Evolutionary conservation across 306 rosid species (phyloP).

Genomic region (Pachyrhizus erosus): DNA sequence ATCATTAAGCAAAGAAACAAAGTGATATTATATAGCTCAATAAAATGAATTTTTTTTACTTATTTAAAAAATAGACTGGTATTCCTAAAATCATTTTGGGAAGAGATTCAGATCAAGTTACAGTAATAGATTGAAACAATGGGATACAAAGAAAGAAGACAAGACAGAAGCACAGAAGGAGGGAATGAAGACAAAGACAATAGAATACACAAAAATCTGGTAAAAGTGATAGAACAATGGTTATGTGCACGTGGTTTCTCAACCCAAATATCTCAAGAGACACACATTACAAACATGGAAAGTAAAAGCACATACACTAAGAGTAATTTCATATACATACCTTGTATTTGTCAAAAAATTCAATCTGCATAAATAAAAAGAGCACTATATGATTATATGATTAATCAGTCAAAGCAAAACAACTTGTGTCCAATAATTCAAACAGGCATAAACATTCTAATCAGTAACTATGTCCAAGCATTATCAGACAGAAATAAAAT

Average conservation of each 20-base stretch:
- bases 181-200: constrained; percentile 9
- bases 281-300: neutral
- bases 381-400: constrained; percentile 16
- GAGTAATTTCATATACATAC: constrained; percentile 49
- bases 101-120: constrained; percentile 1
- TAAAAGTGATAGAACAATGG: neutral
- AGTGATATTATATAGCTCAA: neutral
- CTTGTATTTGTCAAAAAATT: constrained; percentile 94
- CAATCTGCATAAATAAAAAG: constrained; percentile 65
- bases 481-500: neutral
- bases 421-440: constrained; percentile 22
- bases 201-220: constrained; percentile 5
- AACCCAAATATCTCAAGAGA: constrained; percentile 21
- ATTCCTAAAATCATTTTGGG: neutral
- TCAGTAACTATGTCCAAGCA: constrained; percentile 3
- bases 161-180: neutral
- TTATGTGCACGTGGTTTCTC: constrained; percentile 3
- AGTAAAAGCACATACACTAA: neutral
- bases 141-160: constrained; percentile 8
- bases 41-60: neutral
- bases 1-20: constrained; percentile 15
- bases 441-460: neutral
- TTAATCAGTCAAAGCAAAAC: constrained; percentile 12
- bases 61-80: neutral
- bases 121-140: constrained; percentile 8